Percentiles rank a stretch among this genome's conserved stretches.
Conservation (phyloP, 495 filamentous ascomycete species). For the Astrothelium subdiscretum region DNA sequence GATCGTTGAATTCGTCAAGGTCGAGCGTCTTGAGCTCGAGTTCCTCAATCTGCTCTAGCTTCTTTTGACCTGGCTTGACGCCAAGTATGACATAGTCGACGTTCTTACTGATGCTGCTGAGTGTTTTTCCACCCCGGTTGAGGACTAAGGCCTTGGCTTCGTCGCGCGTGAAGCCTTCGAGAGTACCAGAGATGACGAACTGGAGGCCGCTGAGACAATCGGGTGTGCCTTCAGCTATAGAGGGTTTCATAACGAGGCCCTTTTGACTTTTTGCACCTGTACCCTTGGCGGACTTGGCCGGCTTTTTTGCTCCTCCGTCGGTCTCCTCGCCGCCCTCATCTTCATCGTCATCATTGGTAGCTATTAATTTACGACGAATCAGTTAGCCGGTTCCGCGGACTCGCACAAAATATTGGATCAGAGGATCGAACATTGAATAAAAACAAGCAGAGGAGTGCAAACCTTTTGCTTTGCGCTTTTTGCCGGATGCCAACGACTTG, state of each 20-base stretch:
- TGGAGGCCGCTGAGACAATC: background rate
- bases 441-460: background rate
- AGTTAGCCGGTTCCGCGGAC: background rate
- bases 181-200: background rate
- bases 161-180: background rate
- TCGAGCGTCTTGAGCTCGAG: background rate
- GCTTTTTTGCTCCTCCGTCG: background rate
- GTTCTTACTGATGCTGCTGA: background rate
- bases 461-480: background rate
- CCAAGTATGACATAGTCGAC: slow-evolving; percentile 3
- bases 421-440: background rate
- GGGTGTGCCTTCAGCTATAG: background rate
- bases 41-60: slow-evolving; percentile 4
- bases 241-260: background rate
- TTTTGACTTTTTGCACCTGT: background rate
- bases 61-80: background rate
- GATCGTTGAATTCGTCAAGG: background rate
- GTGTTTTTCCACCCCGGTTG: background rate
- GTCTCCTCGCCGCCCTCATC: background rate
- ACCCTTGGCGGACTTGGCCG: background rate
- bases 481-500: background rate
- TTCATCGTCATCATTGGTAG: background rate
- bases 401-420: background rate
- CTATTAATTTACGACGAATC: background rate
- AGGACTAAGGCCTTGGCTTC: background rate